Evolutionary conservation across 108 stramenopile species (phyloP), one percentile per base, ranked within the genome.

Genomic region (Craspedostauros australis): DNA sequence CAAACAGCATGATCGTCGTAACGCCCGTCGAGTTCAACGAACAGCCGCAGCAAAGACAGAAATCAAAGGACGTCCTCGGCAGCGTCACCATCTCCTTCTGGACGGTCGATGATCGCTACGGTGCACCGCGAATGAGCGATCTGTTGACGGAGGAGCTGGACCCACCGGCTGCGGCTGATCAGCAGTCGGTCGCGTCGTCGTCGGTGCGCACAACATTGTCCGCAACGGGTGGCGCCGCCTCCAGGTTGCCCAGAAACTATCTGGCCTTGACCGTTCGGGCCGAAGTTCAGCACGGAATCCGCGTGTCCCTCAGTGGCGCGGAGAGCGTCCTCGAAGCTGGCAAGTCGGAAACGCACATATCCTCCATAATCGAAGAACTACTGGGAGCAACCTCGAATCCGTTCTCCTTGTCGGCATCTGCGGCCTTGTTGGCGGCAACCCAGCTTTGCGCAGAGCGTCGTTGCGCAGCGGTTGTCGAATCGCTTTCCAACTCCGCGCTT

Each of bases 31-130:
- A 82, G 33, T 86, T 81, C 52, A 76, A 79, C 48, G 72, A 84
- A n/a, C 60, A 68, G 44, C 20, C 6, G 47, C 11, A 46, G 14
- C 32, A 48, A 34, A 14, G 36, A 36, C 9, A 22, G 21, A 14
- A 9, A 60, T 4, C 46, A 53, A 52, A 67, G 62, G 24, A 53
- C 48, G 43, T 51, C 7, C 45, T 76, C 44, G 74, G 76, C 16
- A 68, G 70, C 34, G 63, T 93, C 45, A 78, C 80, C 20, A 77
- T 93, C 12, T 83, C 83, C 31, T 93, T 93, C 72, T 93, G 91
- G 91, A 66, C 66, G 4, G 70, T 86, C 15, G 91, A 93, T 56
- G 85, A 93, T 76, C 70, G 78, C 12, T 84, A 78, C 65, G 91
- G 91, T 15, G 73, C 79, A 19, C 85, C 91, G 0, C 54, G 57